Conservation (phyloP, 2,329 filamentous ascomycete species). For the Aspergillus novoparasiticus region DNA sequence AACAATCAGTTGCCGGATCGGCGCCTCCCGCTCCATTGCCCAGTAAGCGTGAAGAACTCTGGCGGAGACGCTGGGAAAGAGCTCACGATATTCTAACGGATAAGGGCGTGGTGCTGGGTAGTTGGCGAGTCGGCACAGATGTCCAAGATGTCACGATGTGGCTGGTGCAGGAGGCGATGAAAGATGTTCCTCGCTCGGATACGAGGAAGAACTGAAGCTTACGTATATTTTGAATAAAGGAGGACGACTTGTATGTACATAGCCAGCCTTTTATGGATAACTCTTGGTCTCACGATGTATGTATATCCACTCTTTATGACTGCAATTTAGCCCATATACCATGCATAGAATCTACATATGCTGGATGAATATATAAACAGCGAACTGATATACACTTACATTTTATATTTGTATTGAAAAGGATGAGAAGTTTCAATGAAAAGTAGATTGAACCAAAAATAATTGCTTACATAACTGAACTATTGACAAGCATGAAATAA, state of each 20-base stretch:
- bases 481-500: neutral
- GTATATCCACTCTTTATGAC: neutral
- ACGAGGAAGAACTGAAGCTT: neutral
- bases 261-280: neutral
- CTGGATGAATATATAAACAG: neutral
- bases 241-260: neutral
- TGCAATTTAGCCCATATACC: neutral
- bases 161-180: slow-evolving; percentile 45
- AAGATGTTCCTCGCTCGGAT: slow-evolving; percentile 18
- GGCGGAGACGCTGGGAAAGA: slow-evolving; percentile 51
- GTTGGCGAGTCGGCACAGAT: slow-evolving; percentile 51
- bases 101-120: slow-evolving; percentile 46
- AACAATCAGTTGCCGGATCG: slow-evolving; percentile 16
- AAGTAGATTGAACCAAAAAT: neutral
- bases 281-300: neutral
- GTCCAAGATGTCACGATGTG: slow-evolving; percentile 47
- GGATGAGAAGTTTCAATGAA: neutral
- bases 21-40: slow-evolving; percentile 32
- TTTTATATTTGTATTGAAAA: neutral
- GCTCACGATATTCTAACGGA: slow-evolving; percentile 46
- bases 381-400: neutral
- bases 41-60: slow-evolving; percentile 53
- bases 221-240: neutral
- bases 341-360: neutral
- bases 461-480: neutral